Percentiles rank a stretch among this genome's conserved stretches.
Evolutionary conservation across 306 rosid genomes (phyloP).

Genomic region (Senna siamea): DNA sequence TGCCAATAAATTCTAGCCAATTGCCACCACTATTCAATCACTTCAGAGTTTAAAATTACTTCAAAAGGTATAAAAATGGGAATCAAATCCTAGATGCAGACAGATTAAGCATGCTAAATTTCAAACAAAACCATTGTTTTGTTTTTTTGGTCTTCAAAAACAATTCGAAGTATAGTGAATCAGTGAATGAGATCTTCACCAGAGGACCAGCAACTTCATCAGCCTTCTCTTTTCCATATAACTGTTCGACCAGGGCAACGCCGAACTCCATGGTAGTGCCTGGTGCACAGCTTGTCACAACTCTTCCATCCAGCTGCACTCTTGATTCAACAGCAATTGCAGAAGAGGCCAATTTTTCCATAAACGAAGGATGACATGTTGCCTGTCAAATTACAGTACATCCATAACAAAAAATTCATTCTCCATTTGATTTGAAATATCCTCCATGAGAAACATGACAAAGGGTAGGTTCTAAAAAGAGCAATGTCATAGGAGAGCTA

Average conservation of each 20-base stretch:
- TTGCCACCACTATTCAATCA: neutral
- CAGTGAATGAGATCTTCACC: slow-evolving; percentile 51
- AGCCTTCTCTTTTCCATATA: slow-evolving; percentile 86
- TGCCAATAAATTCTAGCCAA: neutral
- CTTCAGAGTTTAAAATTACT: neutral
- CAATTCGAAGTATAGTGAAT: slow-evolving; percentile 1
- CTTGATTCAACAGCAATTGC: slow-evolving; percentile 78
- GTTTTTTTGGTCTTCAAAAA: neutral
- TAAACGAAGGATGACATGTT: slow-evolving; percentile 77
- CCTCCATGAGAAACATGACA: slow-evolving; percentile 20
- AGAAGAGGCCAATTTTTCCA: slow-evolving; percentile 73
- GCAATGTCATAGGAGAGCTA: slow-evolving; percentile 5
- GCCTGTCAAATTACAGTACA: slow-evolving; percentile 60
- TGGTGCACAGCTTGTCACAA: slow-evolving; percentile 86
- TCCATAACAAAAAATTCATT: neutral
- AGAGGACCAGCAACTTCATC: slow-evolving; percentile 84
- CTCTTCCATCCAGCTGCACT: slow-evolving; percentile 84
- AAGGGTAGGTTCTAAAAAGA: neutral
- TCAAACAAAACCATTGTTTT: neutral
- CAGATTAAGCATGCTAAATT: slow-evolving; percentile 8
- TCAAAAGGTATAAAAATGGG: neutral
- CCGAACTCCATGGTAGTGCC: slow-evolving; percentile 92
- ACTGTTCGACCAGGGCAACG: slow-evolving; percentile 74
- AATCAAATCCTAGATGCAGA: neutral
- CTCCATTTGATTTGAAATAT: neutral